Conservation (phyloP, 306 rosid genomes). For the Quercus cerris region DNA sequence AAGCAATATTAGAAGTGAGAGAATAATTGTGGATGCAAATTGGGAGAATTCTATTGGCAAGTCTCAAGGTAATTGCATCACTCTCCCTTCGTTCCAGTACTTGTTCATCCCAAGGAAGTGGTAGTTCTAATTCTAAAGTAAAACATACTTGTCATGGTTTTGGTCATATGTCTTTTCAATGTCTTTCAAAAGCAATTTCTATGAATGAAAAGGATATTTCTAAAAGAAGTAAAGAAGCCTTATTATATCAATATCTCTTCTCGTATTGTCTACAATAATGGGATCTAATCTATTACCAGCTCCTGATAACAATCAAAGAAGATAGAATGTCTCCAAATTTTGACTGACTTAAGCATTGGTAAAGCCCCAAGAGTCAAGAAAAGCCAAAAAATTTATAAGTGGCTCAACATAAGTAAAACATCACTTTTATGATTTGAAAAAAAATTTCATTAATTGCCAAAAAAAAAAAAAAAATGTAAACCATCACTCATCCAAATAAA, state of each 20-base stretch:
- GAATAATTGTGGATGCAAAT: neutral
- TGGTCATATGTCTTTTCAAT: no score
- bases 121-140: neutral
- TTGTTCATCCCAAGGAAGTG: neutral
- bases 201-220: no score
- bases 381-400: neutral
- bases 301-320: neutral
- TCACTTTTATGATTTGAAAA: neutral
- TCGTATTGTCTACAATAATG: neutral
- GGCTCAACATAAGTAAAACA: neutral
- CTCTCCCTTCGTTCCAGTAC: neutral
- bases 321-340: neutral
- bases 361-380: neutral
- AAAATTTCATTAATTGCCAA: no score
- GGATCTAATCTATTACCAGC: neutral
- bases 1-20: neutral
- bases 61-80: neutral
- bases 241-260: neutral
- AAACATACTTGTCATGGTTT: neutral
- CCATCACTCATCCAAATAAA: neutral
- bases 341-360: neutral
- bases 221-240: no score
- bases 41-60: neutral
- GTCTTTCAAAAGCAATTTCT: no score
- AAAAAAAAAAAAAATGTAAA: neutral